Evolutionary conservation across 1,284 basidiomycete species (phyloP).

Genomic region (Hortiboletus rubellus): DNA sequence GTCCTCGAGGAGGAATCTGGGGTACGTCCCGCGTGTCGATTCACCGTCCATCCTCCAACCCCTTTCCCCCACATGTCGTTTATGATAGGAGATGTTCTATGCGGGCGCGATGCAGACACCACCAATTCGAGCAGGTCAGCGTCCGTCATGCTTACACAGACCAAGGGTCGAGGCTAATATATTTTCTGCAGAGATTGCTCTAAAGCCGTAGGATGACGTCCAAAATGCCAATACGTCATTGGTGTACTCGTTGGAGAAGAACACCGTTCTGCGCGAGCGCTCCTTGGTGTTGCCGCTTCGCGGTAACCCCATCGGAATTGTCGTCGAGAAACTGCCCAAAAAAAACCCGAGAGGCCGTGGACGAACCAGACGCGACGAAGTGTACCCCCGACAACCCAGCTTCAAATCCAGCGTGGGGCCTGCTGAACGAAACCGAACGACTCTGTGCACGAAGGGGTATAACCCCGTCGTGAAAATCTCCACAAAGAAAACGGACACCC

Average conservation of each 20-base stretch:
- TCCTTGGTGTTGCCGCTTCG: too few relatives aligned
- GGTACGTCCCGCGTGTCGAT: background rate
- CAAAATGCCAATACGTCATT: too few relatives aligned
- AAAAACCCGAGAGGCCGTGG: background rate
- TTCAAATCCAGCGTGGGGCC: background rate
- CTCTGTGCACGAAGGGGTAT: background rate
- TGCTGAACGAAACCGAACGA: background rate
- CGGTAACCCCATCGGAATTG: background rate
- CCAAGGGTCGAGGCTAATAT: background rate
- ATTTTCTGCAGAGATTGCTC: background rate
- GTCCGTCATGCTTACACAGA: background rate
- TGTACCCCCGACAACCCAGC: background rate
- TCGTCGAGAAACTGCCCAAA: background rate
- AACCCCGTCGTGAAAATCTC: background rate
- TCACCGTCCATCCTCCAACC: background rate
- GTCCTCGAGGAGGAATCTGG: background rate
- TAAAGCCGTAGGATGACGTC: background rate
- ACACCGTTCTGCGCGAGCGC: too few relatives aligned
- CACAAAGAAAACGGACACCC: background rate
- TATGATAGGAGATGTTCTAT: background rate
- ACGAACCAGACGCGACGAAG: background rate
- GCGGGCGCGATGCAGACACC: background rate
- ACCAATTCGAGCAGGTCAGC: background rate
- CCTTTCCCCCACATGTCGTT: background rate
- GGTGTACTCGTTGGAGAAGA: too few relatives aligned